phyloP scores from a whole-genome alignment of 495 filamentous ascomycete genomes.

The Neurospora hispaniola region DNA sequence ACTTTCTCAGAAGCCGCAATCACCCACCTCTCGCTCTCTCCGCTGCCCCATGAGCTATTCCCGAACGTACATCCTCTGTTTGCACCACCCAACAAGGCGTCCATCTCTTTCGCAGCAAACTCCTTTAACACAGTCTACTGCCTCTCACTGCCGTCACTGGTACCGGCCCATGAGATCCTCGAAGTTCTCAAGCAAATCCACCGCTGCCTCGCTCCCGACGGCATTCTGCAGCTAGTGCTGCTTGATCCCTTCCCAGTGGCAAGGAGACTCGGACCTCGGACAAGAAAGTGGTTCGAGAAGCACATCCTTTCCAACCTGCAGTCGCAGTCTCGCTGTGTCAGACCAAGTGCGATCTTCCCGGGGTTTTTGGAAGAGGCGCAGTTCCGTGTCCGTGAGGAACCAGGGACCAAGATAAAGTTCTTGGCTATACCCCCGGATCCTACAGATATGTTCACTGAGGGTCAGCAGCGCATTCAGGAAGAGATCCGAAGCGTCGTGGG shows the following conservation, averaged over 20 bases:
- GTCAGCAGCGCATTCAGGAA: slow-evolving; percentile 9
- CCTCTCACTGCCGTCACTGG: slow-evolving; percentile 26
- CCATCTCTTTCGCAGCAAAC: slow-evolving; percentile 23
- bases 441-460: background rate
- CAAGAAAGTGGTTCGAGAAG: slow-evolving; percentile 38
- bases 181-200: slow-evolving; percentile 27
- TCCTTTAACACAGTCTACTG: slow-evolving; percentile 25
- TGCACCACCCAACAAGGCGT: slow-evolving; percentile 21
- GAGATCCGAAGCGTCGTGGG: slow-evolving; percentile 29
- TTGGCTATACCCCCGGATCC: slow-evolving; percentile 15
- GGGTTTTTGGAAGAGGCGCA: slow-evolving; percentile 32
- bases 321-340: slow-evolving; percentile 32
- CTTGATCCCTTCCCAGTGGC: slow-evolving; percentile 37
- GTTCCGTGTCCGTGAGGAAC: slow-evolving; percentile 23
- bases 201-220: slow-evolving; percentile 26
- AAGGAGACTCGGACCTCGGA: slow-evolving; percentile 31
- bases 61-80: slow-evolving; percentile 28
- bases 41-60: slow-evolving; percentile 24
- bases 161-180: slow-evolving; percentile 28
- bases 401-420: slow-evolving; percentile 26
- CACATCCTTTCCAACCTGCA: slow-evolving; percentile 37
- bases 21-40: slow-evolving; percentile 26
- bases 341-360: slow-evolving; percentile 32
- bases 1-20: slow-evolving; percentile 18
- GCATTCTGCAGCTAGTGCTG: slow-evolving; percentile 33